A percentile compares a stretch with the other conserved stretches of the same genome.
These are phyloP conservation scores for Iodosphaeria phyllophila DNA, from an alignment of 2,329 filamentous ascomycete genomes.

Conservation along the genomic window DNA sequence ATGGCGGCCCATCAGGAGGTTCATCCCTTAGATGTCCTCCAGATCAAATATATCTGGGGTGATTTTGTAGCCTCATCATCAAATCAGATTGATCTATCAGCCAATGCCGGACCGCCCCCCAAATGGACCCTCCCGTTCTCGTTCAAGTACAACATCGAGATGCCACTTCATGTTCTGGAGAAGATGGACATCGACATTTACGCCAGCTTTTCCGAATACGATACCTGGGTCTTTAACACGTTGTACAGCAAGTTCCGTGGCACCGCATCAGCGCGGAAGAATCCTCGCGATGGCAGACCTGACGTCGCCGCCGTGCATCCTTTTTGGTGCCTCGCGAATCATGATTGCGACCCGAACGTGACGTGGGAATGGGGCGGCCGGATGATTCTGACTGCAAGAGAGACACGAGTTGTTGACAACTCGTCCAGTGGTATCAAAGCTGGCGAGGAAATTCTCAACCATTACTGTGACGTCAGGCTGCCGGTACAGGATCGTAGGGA, in stretches of 20 bases:
- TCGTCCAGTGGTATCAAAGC: constrained; percentile 43
- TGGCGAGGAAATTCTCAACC: constrained; percentile 76
- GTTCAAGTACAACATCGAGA: constrained; percentile 57
- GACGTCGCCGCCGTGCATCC: constrained; percentile 90
- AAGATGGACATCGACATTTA: constrained; percentile 75
- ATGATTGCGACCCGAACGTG: constrained; percentile 90
- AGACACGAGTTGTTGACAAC: constrained; percentile 33
- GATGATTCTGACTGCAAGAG: constrained; percentile 50
- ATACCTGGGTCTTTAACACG: constrained; percentile 77
- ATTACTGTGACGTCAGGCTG: constrained; percentile 79
- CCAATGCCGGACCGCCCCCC: constrained; percentile 35
- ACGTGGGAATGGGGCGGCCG: constrained; percentile 80
- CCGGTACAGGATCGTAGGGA: constrained; percentile 66
- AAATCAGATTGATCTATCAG: constrained; percentile 34
- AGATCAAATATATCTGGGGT: constrained; percentile 52
- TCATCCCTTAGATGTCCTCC: constrained; percentile 43
- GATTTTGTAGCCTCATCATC: constrained; percentile 36
- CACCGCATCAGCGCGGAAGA: constrained; percentile 74
- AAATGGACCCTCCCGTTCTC: constrained; percentile 59
- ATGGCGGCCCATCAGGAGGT: constrained; percentile 39
- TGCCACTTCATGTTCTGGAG: constrained; percentile 59
- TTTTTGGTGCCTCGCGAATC: constrained; percentile 91
- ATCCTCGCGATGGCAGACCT: constrained; percentile 57
- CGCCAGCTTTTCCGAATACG: constrained; percentile 34
- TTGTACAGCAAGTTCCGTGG: constrained; percentile 85